These are phyloP conservation scores for Linum usitatissimum DNA, from an alignment of 345 rosid genomes.

Conservation along the genomic window DNA sequence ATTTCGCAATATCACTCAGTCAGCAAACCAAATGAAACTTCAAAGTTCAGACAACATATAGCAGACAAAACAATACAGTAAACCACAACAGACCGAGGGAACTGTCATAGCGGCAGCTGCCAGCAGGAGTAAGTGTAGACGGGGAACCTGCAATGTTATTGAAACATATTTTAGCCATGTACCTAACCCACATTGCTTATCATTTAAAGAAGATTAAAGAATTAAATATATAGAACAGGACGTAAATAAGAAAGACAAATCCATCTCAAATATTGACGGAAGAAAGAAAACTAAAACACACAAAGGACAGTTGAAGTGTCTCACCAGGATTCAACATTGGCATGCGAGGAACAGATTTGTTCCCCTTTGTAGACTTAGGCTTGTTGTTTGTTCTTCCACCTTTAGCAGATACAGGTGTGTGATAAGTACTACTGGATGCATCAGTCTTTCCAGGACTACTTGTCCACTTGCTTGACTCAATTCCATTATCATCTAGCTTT, in stretches of 20 bases:
- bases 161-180: constrained; percentile 17
- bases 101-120: constrained; percentile 95
- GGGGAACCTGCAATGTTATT: constrained; percentile 55
- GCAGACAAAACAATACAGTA: not conserved
- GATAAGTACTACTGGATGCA: constrained; percentile 42
- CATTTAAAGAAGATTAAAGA: not conserved
- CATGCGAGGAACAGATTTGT: constrained; percentile 52
- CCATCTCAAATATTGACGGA: not conserved
- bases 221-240: not conserved
- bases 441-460: constrained; percentile 39
- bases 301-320: constrained; percentile 11
- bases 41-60: not conserved
- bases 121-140: constrained; percentile 56
- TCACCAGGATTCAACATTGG: constrained; percentile 62
- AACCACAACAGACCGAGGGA: constrained; percentile 47
- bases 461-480: constrained; percentile 32
- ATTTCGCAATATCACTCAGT: constrained; percentile 13
- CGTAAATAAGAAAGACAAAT: not conserved
- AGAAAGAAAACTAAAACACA: not conserved
- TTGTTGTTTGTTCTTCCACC: constrained; percentile 48
- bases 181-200: not conserved
- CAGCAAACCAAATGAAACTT: constrained; percentile 3
- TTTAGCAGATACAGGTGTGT: constrained; percentile 66
- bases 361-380: constrained; percentile 50
- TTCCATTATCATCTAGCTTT: constrained; percentile 32